Percentiles rank a stretch among this genome's conserved stretches.
These are phyloP conservation scores for Kazachstania viticola DNA, from an alignment of 805 yeast species.

Conservation along the genomic window DNA sequence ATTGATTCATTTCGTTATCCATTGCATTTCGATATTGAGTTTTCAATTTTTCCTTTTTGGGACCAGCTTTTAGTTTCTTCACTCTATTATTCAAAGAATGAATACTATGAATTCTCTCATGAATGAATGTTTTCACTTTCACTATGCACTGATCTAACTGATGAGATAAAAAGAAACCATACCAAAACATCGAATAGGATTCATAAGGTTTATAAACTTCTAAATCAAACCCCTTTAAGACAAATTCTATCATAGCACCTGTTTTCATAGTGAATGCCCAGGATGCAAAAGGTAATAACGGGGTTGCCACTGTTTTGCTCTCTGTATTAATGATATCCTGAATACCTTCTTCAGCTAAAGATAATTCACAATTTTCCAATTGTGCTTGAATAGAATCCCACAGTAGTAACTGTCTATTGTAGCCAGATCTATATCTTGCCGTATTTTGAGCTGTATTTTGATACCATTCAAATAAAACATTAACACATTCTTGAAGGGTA, in stretches of 20 bases:
- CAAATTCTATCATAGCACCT: conserved; percentile 59
- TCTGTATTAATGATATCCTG: conserved; percentile 9
- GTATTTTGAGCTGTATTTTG: conserved; percentile 50
- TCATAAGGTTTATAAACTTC: conserved; percentile 69
- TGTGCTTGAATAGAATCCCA: conserved; percentile 80
- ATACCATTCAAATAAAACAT: conserved; percentile 34
- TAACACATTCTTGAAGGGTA: conserved; percentile 34
- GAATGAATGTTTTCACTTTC: conserved; percentile 25
- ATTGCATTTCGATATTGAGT: too few species aligned
- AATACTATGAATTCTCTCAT: conserved; percentile 25
- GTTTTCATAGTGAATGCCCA: conserved; percentile 61
- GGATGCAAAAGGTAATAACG: conserved; percentile 56
- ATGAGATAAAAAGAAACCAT: conserved; percentile 39
- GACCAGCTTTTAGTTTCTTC: conserved; percentile 40
- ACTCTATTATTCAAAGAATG: conserved; percentile 29
- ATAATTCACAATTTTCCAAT: conserved; percentile 52
- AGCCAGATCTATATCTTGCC: conserved; percentile 71
- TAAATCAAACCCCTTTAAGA: conserved; percentile 62
- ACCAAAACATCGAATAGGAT: conserved; percentile 56
- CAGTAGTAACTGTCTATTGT: conserved; percentile 39
- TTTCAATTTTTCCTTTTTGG: too few species aligned
- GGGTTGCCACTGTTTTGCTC: conserved; percentile 11
- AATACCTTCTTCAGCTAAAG: conserved; percentile 25
- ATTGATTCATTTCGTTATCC: conserved; percentile 27
- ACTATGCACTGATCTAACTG: conserved; percentile 35